Conservation (phyloP, 2,329 filamentous ascomycete species). For the Sclerotinia spermophila region DNA sequence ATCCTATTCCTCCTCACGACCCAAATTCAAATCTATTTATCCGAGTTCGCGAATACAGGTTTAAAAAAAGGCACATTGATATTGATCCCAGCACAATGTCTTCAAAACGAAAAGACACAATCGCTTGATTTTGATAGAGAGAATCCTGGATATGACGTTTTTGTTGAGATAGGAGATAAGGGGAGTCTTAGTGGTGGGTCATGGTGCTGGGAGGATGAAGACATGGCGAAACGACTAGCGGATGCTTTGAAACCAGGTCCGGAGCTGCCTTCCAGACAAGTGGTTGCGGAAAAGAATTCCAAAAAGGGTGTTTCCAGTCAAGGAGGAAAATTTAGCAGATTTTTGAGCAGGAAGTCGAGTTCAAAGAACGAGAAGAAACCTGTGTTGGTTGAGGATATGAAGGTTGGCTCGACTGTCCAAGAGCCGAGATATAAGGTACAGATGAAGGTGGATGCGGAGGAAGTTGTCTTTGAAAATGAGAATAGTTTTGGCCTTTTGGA, state of each 20-base stretch:
- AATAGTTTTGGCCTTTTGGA: slow-evolving; percentile 63
- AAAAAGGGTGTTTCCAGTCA: not conserved
- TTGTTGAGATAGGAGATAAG: slow-evolving; percentile 27
- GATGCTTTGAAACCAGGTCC: slow-evolving; percentile 25
- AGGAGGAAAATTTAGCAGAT: slow-evolving; percentile 9
- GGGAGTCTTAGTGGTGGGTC: slow-evolving; percentile 24
- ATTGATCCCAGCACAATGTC: slow-evolving; percentile 29
- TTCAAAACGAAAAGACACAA: slow-evolving; percentile 27
- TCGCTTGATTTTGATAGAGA: slow-evolving; percentile 30
- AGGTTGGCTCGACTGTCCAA: not conserved
- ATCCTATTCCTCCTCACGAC: slow-evolving; percentile 31
- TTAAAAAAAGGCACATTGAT: slow-evolving; percentile 30
- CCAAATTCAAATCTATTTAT: slow-evolving; percentile 32
- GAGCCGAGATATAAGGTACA: slow-evolving; percentile 23
- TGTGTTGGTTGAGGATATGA: slow-evolving; percentile 11
- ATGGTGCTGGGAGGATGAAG: slow-evolving; percentile 31
- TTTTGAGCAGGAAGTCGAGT: slow-evolving; percentile 28
- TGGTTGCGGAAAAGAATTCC: slow-evolving; percentile 8
- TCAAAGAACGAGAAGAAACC: slow-evolving; percentile 1
- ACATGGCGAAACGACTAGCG: slow-evolving; percentile 30
- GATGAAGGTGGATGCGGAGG: slow-evolving; percentile 36
- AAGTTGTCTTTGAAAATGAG: slow-evolving; percentile 61
- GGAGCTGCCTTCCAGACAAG: slow-evolving; percentile 21
- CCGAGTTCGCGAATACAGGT: slow-evolving; percentile 30
- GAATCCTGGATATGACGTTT: slow-evolving; percentile 25